A percentile compares a stretch with the other conserved stretches of the same genome.
phyloP scores from a whole-genome alignment of 1,284 basidiomycete genomes.

The Ustilago lituana region DNA sequence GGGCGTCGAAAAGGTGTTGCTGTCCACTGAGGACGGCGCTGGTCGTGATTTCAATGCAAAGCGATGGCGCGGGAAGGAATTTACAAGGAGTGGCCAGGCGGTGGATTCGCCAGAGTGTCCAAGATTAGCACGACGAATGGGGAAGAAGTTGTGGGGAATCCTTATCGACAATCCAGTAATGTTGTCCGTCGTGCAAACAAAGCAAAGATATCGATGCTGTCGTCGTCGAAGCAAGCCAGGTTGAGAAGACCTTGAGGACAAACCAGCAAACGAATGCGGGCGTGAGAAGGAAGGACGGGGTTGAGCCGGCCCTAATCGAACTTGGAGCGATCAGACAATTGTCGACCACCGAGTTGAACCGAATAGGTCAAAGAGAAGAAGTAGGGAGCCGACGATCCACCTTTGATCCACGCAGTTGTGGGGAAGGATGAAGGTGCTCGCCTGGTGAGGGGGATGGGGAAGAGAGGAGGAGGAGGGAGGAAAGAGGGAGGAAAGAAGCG shows the following conservation, averaged over 20 bases:
- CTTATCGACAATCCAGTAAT: conserved; percentile 2
- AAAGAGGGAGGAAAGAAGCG: background rate
- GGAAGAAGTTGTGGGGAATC: background rate
- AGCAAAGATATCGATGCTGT: conserved; percentile 3
- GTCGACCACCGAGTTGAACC: no score
- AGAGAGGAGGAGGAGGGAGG: background rate
- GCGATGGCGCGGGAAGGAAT: background rate
- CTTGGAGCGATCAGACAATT: no score
- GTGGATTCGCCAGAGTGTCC: background rate
- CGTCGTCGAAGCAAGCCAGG: conserved; percentile 9
- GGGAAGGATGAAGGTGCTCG: conserved; percentile 5
- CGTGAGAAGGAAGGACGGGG: conserved; percentile 21
- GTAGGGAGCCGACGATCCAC: conserved; percentile 12
- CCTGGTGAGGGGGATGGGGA: conserved; percentile 5
- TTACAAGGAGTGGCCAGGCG: conserved; percentile 1
- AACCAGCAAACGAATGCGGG: conserved; percentile 21
- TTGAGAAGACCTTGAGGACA: conserved; percentile 13
- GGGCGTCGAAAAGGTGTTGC: no score
- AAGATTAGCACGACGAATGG: conserved; percentile 1
- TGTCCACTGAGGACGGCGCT: no score
- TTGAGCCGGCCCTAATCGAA: conserved; percentile 41
- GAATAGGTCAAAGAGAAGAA: no score
- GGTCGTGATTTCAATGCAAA: no score
- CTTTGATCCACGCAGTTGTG: conserved; percentile 10
- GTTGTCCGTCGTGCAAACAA: background rate